phyloP scores from a whole-genome alignment of 805 yeast species.

The Candida dajiaensis region DNA sequence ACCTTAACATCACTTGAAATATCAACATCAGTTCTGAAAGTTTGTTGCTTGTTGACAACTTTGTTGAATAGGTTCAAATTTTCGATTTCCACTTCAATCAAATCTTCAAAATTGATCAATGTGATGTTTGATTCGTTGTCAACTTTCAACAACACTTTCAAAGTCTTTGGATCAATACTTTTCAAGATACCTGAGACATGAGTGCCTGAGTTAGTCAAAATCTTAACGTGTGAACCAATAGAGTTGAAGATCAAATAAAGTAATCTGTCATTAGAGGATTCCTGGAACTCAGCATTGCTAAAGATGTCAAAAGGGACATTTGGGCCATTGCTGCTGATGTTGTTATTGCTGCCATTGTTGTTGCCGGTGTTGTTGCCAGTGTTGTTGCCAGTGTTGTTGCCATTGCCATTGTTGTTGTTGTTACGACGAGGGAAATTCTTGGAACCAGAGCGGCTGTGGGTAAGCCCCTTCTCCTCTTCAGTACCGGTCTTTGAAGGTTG shows the following conservation, averaged over 20 bases:
- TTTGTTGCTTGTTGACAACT: slow-evolving; percentile 57
- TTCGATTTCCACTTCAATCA: slow-evolving; percentile 35
- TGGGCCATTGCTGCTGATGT: slow-evolving; percentile 2
- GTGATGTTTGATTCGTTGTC: slow-evolving; percentile 25
- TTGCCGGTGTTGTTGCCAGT: no score
- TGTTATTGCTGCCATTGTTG: slow-evolving; percentile 1
- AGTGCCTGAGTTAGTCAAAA: slow-evolving; percentile 58
- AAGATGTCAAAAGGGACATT: slow-evolving; percentile 3
- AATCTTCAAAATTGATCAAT: slow-evolving; percentile 28
- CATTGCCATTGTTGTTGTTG: slow-evolving; percentile 5
- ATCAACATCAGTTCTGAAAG: slow-evolving; percentile 80
- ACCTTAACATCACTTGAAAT: slow-evolving; percentile 41
- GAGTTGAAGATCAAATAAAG: slow-evolving; percentile 50
- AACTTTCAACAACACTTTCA: slow-evolving; percentile 25
- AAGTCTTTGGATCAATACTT: slow-evolving; percentile 45
- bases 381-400: no score
- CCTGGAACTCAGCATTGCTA: slow-evolving; percentile 23
- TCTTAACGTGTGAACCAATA: slow-evolving; percentile 51
- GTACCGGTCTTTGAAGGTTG: slow-evolving; percentile 2
- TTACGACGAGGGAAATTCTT: slow-evolving; percentile 4
- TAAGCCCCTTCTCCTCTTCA: slow-evolving; percentile 3
- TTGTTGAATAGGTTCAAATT: slow-evolving; percentile 25
- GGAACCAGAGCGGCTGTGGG: slow-evolving; percentile 14
- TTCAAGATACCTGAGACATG: slow-evolving; percentile 52
- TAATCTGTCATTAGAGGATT: slow-evolving; percentile 43